A percentile compares a stretch with the other conserved stretches of the same genome.
phyloP scores from a whole-genome alignment of 768 basidiomycete genomes.

The Baorangia bicolor region DNA sequence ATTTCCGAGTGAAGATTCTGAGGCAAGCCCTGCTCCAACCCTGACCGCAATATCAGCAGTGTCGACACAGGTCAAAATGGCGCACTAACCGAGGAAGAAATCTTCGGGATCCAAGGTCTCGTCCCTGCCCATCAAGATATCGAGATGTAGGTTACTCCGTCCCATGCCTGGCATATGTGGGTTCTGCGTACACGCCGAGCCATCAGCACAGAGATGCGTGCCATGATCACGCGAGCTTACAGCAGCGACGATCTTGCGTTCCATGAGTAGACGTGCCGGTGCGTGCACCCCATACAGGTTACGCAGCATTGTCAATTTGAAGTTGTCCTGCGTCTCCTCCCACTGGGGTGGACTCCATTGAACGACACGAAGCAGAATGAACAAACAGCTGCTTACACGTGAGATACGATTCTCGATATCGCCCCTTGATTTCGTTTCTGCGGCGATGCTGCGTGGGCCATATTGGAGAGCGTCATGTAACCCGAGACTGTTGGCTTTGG shows the following conservation, averaged over 20 bases:
- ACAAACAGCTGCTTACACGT: conserved; percentile 50
- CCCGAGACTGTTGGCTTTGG: conserved; percentile 73
- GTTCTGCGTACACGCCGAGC: conserved; percentile 41
- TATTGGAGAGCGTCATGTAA: conserved; percentile 87
- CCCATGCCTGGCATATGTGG: conserved; percentile 64
- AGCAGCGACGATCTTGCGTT: conserved; percentile 77
- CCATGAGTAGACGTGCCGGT: conserved; percentile 91
- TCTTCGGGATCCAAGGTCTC: conserved; percentile 77
- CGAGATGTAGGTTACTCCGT: conserved; percentile 80
- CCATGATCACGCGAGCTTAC: conserved; percentile 39
- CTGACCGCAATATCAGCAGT: conserved; percentile 34
- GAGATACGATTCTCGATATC: conserved; percentile 70
- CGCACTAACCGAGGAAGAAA: conserved; percentile 68
- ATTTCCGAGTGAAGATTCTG: conserved; percentile 64
- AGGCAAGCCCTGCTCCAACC: conserved; percentile 48
- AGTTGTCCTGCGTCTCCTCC: conserved; percentile 88
- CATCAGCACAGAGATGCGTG: not conserved
- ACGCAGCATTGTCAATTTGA: conserved; percentile 81
- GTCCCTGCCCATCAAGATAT: conserved; percentile 92
- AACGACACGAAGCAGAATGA: not conserved
- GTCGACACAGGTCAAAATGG: not conserved
- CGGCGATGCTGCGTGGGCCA: conserved; percentile 78
- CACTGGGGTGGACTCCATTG: conserved; percentile 53
- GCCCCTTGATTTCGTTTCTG: conserved; percentile 63
- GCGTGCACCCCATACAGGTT: conserved; percentile 84